Base-by-base conservation (phyloP, 2,329 filamentous ascomycete genomes). In the Thermomyces lanuginosus region DNA sequence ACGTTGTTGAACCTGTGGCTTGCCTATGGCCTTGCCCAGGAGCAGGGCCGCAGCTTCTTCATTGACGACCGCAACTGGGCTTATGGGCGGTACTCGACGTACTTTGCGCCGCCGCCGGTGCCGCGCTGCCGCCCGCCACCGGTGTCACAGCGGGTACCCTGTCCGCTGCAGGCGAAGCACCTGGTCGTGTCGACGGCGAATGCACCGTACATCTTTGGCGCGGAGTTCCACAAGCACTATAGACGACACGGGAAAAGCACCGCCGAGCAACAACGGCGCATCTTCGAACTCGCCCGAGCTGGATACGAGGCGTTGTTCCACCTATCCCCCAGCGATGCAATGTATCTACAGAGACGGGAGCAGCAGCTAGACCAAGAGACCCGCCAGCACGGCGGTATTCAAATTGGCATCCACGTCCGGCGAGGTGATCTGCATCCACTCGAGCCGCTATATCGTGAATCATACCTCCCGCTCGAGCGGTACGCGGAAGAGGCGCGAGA, bases 41-140 rank as follows among this genome's bases (percentile, higher is more conserved):
- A 72, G 32, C 77, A 91, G 46, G 69, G 68, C 8, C 63, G 81
- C 13, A 63, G 71, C 1, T 91, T 92, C 51, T 91, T 92, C 55
- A 61, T 92, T 35, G 80, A 91, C 41, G 82, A 92, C 51, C 71
- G 76, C 5, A 65, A 75, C 37, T 92, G 83, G 75, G 73, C 76
- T 1, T 89, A 89, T 41, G 82, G 82, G 6, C 62, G 64, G 27
- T 92, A 80, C 44, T 64, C 64, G 1, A 64, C 69, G 26, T 81
- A 79, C 41, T 91, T 92, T 51, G 56, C 67, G 23, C 55, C 69
- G 3, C 75, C 76, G 1, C 74, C 78, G 0, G 39, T 61, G 2
- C 72, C 75, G 2, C 51, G 58, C 13, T 91, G 82, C 47, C 63
- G 66, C 5, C 70, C 76, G 10, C 80, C 82, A 8, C 74, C 76